Percentiles rank a stretch among this genome's conserved stretches.
Evolutionary conservation across 1,284 basidiomycete species (phyloP).

Genomic region (Papiliotrema nemorosa): DNA sequence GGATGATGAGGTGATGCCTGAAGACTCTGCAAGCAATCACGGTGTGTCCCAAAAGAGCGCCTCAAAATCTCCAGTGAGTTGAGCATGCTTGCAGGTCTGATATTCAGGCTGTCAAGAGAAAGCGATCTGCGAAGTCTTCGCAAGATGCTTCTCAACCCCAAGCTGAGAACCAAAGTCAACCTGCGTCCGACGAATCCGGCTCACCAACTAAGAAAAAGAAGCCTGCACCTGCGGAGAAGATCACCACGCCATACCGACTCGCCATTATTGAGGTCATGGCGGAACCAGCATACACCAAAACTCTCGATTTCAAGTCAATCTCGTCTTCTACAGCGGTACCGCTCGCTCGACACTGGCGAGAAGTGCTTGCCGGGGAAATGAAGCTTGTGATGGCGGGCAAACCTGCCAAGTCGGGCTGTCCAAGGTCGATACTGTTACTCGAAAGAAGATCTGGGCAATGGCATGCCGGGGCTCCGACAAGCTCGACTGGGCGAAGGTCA

Average conservation of each 20-base stretch:
- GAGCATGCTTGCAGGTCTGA: no score
- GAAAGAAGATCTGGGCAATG: constrained; percentile 11
- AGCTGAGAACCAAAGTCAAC: no score
- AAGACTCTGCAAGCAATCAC: no score
- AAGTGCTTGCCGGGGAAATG: constrained; percentile 27
- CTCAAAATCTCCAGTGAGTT: no score
- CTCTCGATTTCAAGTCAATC: constrained; percentile 12
- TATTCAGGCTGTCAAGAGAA: no score
- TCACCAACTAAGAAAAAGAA: constrained; percentile 11
- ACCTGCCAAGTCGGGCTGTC: neutral
- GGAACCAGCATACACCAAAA: constrained; percentile 11
- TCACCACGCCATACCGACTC: constrained; percentile 13
- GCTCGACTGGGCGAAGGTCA: constrained; percentile 18
- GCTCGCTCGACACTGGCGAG: constrained; percentile 31
- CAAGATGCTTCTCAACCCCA: no score
- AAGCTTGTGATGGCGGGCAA: constrained; percentile 4
- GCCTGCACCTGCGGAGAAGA: constrained; percentile 22
- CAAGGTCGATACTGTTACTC: constrained; percentile 1
- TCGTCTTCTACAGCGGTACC: constrained; percentile 9
- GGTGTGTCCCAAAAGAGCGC: no score
- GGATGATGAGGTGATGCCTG: no score
- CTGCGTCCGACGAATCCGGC: neutral
- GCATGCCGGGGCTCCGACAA: constrained; percentile 2
- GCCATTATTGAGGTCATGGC: constrained; percentile 20
- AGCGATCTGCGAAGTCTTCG: no score